Evolutionary conservation across 331 rosid species (phyloP), one percentile per base, ranked within the genome.

Genomic region (Dryas integrifolia): DNA sequence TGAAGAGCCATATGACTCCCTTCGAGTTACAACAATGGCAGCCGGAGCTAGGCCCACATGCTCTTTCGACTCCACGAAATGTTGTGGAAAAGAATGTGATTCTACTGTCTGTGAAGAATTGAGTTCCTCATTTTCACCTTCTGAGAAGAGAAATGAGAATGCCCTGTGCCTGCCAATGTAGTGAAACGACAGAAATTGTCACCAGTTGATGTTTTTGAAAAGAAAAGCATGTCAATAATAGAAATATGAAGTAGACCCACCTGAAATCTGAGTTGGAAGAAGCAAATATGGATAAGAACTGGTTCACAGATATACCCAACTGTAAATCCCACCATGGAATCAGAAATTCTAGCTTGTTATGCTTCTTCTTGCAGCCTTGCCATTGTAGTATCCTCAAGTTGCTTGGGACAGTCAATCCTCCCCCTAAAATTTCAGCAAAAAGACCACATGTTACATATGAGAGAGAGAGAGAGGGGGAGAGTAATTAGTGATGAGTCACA

Each of bases 281-380:
- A 72, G 97, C 96, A 68, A 95, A 95, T 72, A 87, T 77, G 14
- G 97, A 92, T 49, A 95, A 72, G 70, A 95, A 95, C 77, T 92
- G 98, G 80, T 90, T 90, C 5, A 95, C 99, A 51, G 99, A 89
- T 76, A 92, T 80, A 0, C 97, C 99, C 84, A 89, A 80, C 81
- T 92, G 98, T 52, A 87, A 86, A 81, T 95, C 99, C 99, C 99
- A 95, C 98, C 99, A 92, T 11, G 99, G 99, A 72, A 95, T 86
- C 56, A 95, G 82, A 89, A 89, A 82, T 77, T 95, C 97, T 41
- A 95, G 86, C 82, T 92, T 88, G 75, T 88, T 86, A 64, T 92
- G 86, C 84, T 88, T 95, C 76, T 84, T 89, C 78, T 88, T 81
- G 85, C 86, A 83, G 61, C 80, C 94, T 83, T 95, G 97, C 86